These are phyloP conservation scores for Apiotrichum porosum DNA, from an alignment of 1,284 basidiomycete species.

Conservation along the genomic window DNA sequence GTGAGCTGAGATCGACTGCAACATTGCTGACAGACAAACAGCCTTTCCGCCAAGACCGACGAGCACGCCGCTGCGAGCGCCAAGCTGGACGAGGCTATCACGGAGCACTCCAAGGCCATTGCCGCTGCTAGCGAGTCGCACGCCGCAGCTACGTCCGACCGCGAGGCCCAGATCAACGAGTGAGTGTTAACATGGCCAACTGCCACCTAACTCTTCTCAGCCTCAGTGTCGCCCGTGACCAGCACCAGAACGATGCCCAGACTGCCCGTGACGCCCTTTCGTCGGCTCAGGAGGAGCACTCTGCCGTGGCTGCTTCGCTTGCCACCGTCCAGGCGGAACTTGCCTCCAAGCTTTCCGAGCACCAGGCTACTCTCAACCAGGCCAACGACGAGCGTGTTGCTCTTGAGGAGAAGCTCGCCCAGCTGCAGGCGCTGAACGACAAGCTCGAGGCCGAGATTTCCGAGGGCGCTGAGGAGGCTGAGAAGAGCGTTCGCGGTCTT, in stretches of 20 bases:
- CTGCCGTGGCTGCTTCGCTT: conserved; percentile 5
- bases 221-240: conserved; percentile 14
- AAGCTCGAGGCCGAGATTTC: conserved; percentile 22
- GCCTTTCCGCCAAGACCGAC: conserved; percentile 8
- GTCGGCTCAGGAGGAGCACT: conserved; percentile 4
- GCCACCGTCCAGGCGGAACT: conserved; percentile 13
- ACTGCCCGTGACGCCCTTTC: conserved; percentile 5
- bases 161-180: conserved; percentile 15
- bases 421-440: conserved; percentile 12
- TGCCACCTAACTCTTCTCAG: no score
- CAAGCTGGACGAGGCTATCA: conserved; percentile 15
- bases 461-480: conserved; percentile 25
- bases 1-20: conserved; percentile 23
- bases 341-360: conserved; percentile 9
- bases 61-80: conserved; percentile 6
- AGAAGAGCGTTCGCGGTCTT: conserved; percentile 17
- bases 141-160: conserved; percentile 1
- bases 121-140: conserved; percentile 3
- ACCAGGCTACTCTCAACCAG: conserved; percentile 8
- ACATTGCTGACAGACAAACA: background rate
- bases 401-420: conserved; percentile 24
- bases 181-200: no score
- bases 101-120: conserved; percentile 6
- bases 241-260: conserved; percentile 16
- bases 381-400: conserved; percentile 5